These are phyloP conservation scores for Acanthamoeba sp. DNA, from an alignment of 208 protist species.

Conservation along the genomic window DNA sequence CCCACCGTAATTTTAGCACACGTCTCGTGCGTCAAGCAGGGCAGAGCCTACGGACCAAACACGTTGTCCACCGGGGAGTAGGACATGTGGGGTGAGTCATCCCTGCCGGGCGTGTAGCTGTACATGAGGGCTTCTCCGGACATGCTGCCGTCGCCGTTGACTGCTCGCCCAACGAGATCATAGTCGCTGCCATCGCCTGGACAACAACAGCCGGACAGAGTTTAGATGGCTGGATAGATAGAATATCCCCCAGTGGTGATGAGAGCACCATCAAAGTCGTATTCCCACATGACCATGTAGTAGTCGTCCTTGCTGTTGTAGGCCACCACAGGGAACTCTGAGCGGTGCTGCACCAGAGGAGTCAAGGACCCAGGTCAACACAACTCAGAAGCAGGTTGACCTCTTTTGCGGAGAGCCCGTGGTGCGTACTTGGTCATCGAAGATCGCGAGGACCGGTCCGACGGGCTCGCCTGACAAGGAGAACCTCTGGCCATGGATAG, in stretches of 20 bases:
- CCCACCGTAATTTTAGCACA: too few species aligned
- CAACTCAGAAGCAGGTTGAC: too few species aligned
- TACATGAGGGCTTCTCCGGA: neutral
- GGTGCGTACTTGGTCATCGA: too few species aligned
- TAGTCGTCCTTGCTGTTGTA: slow-evolving; percentile 1
- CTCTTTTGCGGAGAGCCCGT: too few species aligned
- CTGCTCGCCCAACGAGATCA: neutral
- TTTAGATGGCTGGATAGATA: too few species aligned
- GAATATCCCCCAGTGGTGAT: too few species aligned
- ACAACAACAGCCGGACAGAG: too few species aligned
- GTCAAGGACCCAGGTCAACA: too few species aligned
- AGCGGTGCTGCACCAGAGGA: neutral
- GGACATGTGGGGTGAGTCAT: neutral
- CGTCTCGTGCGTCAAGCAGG: too few species aligned
- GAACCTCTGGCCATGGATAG: neutral
- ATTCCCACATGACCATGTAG: slow-evolving; percentile 19
- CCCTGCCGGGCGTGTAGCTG: neutral
- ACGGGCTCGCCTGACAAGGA: neutral
- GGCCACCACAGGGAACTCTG: neutral
- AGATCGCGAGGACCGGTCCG: neutral
- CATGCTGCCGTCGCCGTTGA: neutral
- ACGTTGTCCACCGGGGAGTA: slow-evolving; percentile 7
- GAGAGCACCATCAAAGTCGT: neutral
- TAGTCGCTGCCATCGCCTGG: neutral
- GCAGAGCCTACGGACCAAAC: neutral